These are phyloP conservation scores for Proliferodiscus dingleyae DNA, from an alignment of 2,329 filamentous ascomycete species.

Conservation along the genomic window DNA sequence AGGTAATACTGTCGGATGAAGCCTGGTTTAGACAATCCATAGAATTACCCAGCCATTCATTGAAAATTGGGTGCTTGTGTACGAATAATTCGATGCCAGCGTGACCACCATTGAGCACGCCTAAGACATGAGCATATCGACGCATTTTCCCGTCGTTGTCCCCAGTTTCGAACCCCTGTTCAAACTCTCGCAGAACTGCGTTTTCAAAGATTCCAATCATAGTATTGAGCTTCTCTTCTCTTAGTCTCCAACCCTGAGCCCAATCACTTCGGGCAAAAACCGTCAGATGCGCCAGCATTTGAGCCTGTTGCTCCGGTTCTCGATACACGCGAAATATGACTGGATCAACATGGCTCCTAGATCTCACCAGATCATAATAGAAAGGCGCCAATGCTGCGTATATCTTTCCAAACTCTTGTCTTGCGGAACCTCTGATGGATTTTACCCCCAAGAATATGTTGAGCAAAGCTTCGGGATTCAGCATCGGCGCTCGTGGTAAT, in stretches of 20 bases:
- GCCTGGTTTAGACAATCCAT: slow-evolving; percentile 75
- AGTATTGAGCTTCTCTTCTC: slow-evolving; percentile 66
- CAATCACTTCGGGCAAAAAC: slow-evolving; percentile 78
- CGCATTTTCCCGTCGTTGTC: slow-evolving; percentile 88
- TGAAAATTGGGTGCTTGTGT: slow-evolving; percentile 80
- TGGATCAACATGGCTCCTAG: slow-evolving; percentile 71
- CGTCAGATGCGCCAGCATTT: slow-evolving; percentile 77
- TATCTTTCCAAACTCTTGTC: slow-evolving; percentile 85
- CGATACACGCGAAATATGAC: slow-evolving; percentile 81
- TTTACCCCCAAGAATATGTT: slow-evolving; percentile 64
- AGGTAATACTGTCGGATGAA: slow-evolving; percentile 60
- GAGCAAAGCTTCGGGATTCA: slow-evolving; percentile 61
- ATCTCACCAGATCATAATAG: slow-evolving; percentile 74
- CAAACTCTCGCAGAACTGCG: slow-evolving; percentile 85
- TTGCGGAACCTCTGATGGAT: slow-evolving; percentile 78
- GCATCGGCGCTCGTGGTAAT: slow-evolving; percentile 35
- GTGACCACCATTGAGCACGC: slow-evolving; percentile 73
- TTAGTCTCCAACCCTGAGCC: slow-evolving; percentile 64
- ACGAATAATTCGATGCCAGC: slow-evolving; percentile 81
- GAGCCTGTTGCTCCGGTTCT: slow-evolving; percentile 85
- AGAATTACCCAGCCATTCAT: slow-evolving; percentile 66
- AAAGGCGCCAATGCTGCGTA: slow-evolving; percentile 86
- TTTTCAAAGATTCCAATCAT: slow-evolving; percentile 85
- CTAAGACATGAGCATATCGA: slow-evolving; percentile 81
- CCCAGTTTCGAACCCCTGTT: slow-evolving; percentile 82